Evolutionary conservation across 176 grass and related monocot genomes (phyloP).

Genomic region (Tuctoria greenei): DNA sequence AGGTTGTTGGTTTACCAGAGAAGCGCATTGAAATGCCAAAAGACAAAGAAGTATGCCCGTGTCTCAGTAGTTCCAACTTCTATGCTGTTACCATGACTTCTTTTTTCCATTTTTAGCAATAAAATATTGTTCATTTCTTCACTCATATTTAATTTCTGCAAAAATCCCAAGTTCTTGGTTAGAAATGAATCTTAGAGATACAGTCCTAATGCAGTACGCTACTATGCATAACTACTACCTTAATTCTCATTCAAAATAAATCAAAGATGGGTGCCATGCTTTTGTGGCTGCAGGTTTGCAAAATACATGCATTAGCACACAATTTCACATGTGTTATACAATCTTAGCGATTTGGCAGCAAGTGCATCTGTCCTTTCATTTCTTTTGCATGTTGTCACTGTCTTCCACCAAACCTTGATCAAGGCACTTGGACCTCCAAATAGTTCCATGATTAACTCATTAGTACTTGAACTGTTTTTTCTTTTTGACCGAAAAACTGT

Average conservation of each 20-base stretch:
- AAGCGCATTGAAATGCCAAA: slow-evolving; percentile 57
- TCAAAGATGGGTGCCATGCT: neutral
- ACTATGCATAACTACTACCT: too few relatives aligned
- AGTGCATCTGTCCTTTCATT: slow-evolving; percentile 9
- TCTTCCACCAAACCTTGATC: neutral
- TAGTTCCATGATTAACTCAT: slow-evolving; percentile 18
- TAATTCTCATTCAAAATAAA: too few relatives aligned
- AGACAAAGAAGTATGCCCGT: slow-evolving; percentile 71
- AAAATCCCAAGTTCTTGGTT: neutral
- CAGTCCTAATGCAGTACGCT: neutral
- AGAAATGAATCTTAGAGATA: neutral
- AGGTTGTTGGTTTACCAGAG: slow-evolving; percentile 84
- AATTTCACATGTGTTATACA: neutral
- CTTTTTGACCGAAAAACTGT: too few relatives aligned
- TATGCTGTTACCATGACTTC: neutral
- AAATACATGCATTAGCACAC: neutral
- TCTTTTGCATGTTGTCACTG: slow-evolving; percentile 5
- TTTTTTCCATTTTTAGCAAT: neutral
- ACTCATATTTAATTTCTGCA: neutral
- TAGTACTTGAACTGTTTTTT: slow-evolving; percentile 23
- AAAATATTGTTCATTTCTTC: neutral
- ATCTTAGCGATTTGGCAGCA: neutral
- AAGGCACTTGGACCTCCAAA: neutral
- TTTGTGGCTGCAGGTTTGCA: neutral
- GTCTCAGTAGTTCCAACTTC: slow-evolving; percentile 30